Conservation (phyloP, 2,329 filamentous ascomycete species). For the Dothideomycetes sp. region DNA sequence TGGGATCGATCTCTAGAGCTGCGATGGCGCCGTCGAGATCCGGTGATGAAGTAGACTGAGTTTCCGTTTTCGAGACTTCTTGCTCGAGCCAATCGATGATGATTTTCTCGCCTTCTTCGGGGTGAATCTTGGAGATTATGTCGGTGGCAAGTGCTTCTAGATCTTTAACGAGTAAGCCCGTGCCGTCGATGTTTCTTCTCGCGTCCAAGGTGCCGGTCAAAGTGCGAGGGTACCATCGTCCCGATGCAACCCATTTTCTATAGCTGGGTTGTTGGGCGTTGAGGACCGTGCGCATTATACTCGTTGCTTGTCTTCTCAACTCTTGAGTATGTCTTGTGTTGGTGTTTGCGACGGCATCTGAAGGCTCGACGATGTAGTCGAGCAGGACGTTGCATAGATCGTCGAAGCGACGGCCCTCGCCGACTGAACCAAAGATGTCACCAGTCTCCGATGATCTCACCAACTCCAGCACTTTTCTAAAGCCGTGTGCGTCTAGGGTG, state of each 20-base stretch:
- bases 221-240: slow-evolving; percentile 54
- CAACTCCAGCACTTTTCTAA: slow-evolving; percentile 67
- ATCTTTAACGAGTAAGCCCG: slow-evolving; percentile 63
- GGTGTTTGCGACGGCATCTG: slow-evolving; percentile 22
- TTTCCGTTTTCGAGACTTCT: slow-evolving; percentile 52
- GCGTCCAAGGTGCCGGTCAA: slow-evolving; percentile 59
- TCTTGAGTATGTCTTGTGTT: slow-evolving; percentile 38
- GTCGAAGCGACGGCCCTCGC: slow-evolving; percentile 63
- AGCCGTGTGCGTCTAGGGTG: slow-evolving; percentile 70
- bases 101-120: slow-evolving; percentile 40
- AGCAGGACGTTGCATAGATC: slow-evolving; percentile 59
- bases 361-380: slow-evolving; percentile 53
- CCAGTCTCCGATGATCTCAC: slow-evolving; percentile 52
- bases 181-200: slow-evolving; percentile 56
- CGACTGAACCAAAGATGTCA: slow-evolving; percentile 50
- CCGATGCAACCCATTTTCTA: slow-evolving; percentile 26
- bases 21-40: slow-evolving; percentile 26
- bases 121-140: slow-evolving; percentile 56
- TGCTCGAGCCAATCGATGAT: slow-evolving; percentile 34
- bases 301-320: slow-evolving; percentile 63
- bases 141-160: slow-evolving; percentile 66
- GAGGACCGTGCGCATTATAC: slow-evolving; percentile 64
- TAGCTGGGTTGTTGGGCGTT: slow-evolving; percentile 56
- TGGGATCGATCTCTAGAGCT: slow-evolving; percentile 21
- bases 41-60: slow-evolving; percentile 35